Conservation (phyloP, 129 eudicot genomes). For the carrot (Daucus carota) region DNA sequence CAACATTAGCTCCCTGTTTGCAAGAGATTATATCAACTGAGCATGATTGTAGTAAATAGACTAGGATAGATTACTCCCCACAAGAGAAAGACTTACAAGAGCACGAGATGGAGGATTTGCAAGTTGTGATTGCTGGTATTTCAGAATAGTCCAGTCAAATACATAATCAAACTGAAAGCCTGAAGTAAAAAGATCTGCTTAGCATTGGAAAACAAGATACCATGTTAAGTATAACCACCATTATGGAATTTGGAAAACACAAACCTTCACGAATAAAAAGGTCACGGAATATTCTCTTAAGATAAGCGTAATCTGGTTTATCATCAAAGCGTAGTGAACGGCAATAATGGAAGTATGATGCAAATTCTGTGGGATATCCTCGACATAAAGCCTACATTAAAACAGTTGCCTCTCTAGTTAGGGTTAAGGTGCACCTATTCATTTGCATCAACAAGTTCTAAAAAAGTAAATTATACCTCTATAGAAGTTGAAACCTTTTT, state of each 20-base stretch:
- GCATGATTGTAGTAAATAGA: not conserved
- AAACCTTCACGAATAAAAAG: conserved; percentile 97
- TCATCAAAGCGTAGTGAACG: conserved; percentile 93
- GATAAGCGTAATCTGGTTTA: conserved; percentile 93
- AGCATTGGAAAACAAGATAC: not conserved
- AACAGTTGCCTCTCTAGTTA: conserved; percentile 1
- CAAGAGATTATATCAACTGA: conserved; percentile 11
- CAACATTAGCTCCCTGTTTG: conserved; percentile 64
- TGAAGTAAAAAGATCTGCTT: conserved; percentile 17
- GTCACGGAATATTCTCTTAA: conserved; percentile 94
- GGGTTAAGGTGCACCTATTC: conserved; percentile 8
- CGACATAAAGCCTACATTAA: conserved; percentile 69
- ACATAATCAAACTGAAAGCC: conserved; percentile 97
- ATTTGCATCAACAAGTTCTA: not conserved
- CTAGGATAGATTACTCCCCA: not conserved
- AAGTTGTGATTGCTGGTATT: conserved; percentile 95
- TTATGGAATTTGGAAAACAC: not conserved
- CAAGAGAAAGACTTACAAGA: conserved; percentile 48
- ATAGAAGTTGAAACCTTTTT: conserved; percentile 91
- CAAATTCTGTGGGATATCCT: conserved; percentile 95
- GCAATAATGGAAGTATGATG: conserved; percentile 93
- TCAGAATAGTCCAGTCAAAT: conserved; percentile 97
- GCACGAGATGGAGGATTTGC: conserved; percentile 92
- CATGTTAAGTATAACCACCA: not conserved
- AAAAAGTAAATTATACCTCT: conserved; percentile 48